Conservation (phyloP, 257 asterid genomes). For the Linderniella brevidens region DNA sequence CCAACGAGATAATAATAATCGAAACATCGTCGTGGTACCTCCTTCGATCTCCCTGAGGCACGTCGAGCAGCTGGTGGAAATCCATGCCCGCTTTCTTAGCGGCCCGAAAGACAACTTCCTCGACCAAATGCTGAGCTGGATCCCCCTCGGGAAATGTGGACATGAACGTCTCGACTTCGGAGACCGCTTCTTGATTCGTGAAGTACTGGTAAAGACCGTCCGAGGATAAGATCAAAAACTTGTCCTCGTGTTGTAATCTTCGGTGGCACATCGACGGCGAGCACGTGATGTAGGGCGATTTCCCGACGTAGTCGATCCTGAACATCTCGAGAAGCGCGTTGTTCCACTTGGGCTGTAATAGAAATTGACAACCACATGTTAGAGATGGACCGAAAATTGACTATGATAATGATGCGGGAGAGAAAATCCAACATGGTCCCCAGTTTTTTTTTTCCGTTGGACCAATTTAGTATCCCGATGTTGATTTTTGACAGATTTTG, state of each 20-base stretch:
- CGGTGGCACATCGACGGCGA: slow-evolving; percentile 73
- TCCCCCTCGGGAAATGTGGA: slow-evolving; percentile 84
- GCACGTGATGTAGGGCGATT: slow-evolving; percentile 63
- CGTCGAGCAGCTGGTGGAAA: background rate
- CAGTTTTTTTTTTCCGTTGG: too few species aligned
- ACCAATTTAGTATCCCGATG: too few species aligned
- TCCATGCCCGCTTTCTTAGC: slow-evolving; percentile 85
- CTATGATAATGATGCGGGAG: too few species aligned
- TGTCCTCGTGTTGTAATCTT: slow-evolving; percentile 45
- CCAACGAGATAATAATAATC: slow-evolving; percentile 70
- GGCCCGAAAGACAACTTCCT: slow-evolving; percentile 87
- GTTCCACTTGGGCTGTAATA: slow-evolving; percentile 83
- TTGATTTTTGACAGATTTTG: too few species aligned
- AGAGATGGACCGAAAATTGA: too few species aligned
- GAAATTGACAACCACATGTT: slow-evolving; percentile 4
- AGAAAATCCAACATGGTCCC: too few species aligned
- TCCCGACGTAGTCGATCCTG: slow-evolving; percentile 70
- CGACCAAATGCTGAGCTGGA: slow-evolving; percentile 95
- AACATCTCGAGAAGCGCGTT: slow-evolving; percentile 80
- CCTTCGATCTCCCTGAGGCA: slow-evolving; percentile 48
- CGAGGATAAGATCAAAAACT: slow-evolving; percentile 79
- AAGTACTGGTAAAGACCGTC: slow-evolving; percentile 95
- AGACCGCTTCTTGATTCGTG: slow-evolving; percentile 77
- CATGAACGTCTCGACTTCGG: slow-evolving; percentile 75
- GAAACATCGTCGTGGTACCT: slow-evolving; percentile 90